Evolutionary conservation across 2,329 filamentous ascomycete species (phyloP).

Genomic region (Cordyceps cicadae): DNA sequence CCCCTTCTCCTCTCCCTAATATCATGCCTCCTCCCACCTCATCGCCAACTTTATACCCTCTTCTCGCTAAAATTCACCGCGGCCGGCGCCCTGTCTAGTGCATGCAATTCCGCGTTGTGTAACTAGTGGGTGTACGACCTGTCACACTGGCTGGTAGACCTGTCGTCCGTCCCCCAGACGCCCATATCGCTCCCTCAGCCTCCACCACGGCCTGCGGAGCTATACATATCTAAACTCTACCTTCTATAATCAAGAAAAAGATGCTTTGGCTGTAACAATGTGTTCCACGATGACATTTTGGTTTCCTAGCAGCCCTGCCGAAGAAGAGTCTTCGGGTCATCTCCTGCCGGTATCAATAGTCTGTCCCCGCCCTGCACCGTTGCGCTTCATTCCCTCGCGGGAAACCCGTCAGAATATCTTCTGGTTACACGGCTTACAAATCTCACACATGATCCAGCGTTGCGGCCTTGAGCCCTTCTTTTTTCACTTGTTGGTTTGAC

Average conservation of each 20-base stretch:
- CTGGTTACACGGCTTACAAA: not conserved
- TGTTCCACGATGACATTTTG: not conserved
- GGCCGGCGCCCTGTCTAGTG: not conserved
- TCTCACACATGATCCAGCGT: not conserved
- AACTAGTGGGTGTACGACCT: not conserved
- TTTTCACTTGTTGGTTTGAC: not conserved
- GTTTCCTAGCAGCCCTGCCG: not conserved
- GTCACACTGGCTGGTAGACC: not conserved
- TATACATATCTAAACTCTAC: too few species aligned
- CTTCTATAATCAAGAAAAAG: not conserved
- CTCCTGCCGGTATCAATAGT: not conserved
- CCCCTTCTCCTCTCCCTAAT: too few species aligned
- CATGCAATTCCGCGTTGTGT: not conserved
- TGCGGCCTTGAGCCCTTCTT: not conserved
- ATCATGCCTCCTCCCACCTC: not conserved
- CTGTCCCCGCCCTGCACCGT: not conserved
- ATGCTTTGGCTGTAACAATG: not conserved
- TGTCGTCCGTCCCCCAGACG: not conserved
- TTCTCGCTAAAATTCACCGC: not conserved
- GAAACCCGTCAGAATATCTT: not conserved
- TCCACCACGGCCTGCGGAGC: too few species aligned
- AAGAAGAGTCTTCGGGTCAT: not conserved
- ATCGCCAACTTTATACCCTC: not conserved
- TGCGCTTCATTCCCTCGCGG: not conserved
- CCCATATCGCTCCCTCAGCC: not conserved